These are phyloP conservation scores for Candida tetrigidarum DNA, from an alignment of 1,139 yeast genomes.

Conservation along the genomic window DNA sequence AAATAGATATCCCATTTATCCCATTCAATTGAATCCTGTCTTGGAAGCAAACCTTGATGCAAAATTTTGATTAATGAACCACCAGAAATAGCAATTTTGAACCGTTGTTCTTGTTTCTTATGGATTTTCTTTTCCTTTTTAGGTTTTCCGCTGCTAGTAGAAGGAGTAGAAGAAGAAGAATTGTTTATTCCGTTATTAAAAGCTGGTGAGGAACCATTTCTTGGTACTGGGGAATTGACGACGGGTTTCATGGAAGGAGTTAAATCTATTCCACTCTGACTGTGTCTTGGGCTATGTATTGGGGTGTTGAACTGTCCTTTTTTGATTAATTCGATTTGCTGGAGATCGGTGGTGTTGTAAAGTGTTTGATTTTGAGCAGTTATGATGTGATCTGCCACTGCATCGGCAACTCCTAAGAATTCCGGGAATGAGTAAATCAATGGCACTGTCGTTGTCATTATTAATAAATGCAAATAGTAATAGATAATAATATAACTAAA, in stretches of 20 bases:
- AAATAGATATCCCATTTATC: conserved; percentile 95
- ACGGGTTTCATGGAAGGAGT: conserved; percentile 8
- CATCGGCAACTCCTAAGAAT: conserved; percentile 89
- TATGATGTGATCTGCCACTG: conserved; percentile 89
- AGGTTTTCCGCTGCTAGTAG: conserved; percentile 12
- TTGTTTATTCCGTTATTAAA: conserved; percentile 12
- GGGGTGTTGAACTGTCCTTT: conserved; percentile 21
- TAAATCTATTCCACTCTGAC: conserved; percentile 15
- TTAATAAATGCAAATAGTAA: not conserved
- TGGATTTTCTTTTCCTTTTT: conserved; percentile 44
- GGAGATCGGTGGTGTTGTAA: conserved; percentile 49
- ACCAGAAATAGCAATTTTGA: conserved; percentile 90
- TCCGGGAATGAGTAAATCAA: conserved; percentile 90
- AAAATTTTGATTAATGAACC: conserved; percentile 89
- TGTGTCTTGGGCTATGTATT: conserved; percentile 17
- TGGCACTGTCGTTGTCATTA: conserved; percentile 92
- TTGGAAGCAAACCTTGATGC: conserved; percentile 77
- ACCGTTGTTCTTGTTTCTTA: conserved; percentile 61
- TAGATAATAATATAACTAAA: too few relatives aligned
- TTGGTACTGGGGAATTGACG: conserved; percentile 5
- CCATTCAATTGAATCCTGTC: conserved; percentile 81
- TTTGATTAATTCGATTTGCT: conserved; percentile 35
- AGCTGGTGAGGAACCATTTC: conserved; percentile 10
- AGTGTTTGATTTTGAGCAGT: conserved; percentile 77
- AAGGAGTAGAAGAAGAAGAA: conserved; percentile 1